These are phyloP conservation scores for Parsonsia alboflavescens DNA, from an alignment of 257 asterid species.

Conservation along the genomic window DNA sequence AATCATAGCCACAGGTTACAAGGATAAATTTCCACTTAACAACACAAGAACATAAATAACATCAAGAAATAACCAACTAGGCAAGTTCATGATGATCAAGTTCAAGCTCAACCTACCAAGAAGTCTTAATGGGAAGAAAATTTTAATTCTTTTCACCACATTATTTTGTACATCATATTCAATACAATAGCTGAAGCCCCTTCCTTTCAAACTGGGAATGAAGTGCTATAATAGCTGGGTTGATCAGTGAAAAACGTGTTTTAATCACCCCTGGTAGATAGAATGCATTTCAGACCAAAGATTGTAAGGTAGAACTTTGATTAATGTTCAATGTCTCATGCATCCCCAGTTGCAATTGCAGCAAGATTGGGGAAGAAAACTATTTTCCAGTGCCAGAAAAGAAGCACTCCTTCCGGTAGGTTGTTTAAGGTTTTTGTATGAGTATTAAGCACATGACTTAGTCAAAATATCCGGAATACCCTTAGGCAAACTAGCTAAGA, in stretches of 20 bases:
- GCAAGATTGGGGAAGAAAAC: background rate
- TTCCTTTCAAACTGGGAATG: background rate
- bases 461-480: too few relatives aligned
- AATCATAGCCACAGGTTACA: background rate
- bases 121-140: background rate
- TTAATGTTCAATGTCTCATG: background rate
- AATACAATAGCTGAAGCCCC: background rate
- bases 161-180: too few relatives aligned
- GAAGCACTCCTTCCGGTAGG: too few relatives aligned
- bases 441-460: too few relatives aligned
- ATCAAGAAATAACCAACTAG: background rate
- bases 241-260: background rate
- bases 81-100: background rate
- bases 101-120: background rate
- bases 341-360: background rate
- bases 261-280: background rate
- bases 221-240: background rate
- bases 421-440: too few relatives aligned
- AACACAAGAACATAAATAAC: background rate
- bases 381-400: too few relatives aligned
- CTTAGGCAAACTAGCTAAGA: too few relatives aligned
- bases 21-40: background rate
- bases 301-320: background rate
- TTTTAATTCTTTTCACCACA: background rate
- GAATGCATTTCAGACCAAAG: background rate